Evolutionary conservation across 2,329 filamentous ascomycete species (phyloP).

Genomic region (Colletotrichum caudatum): DNA sequence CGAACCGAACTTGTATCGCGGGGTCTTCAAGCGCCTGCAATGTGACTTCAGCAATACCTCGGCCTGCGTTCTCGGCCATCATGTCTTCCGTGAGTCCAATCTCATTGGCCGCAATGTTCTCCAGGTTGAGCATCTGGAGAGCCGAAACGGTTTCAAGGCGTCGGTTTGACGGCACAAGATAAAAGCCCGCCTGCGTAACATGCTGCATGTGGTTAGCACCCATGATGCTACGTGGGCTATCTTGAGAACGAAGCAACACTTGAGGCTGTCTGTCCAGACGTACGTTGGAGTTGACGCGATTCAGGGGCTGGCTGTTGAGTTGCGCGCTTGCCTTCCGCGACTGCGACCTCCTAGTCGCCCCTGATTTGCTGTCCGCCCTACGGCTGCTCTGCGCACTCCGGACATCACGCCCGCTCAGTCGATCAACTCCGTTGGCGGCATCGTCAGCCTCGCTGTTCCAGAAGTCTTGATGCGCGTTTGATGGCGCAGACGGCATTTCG

Average conservation of each 20-base stretch:
- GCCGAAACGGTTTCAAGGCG: slow-evolving; percentile 75
- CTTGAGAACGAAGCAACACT: slow-evolving; percentile 34
- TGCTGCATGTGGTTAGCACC: slow-evolving; percentile 48
- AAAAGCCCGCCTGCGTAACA: slow-evolving; percentile 59
- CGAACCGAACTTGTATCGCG: slow-evolving; percentile 67
- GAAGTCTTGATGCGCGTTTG: slow-evolving; percentile 63
- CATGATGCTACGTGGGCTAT: slow-evolving; percentile 25
- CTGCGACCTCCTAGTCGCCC: slow-evolving; percentile 62
- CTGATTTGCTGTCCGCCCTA: slow-evolving; percentile 66
- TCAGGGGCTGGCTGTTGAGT: slow-evolving; percentile 55
- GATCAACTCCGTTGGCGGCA: slow-evolving; percentile 60
- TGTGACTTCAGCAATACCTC: slow-evolving; percentile 88
- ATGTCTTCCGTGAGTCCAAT: slow-evolving; percentile 89
- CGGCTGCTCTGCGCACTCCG: slow-evolving; percentile 64
- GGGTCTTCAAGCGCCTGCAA: slow-evolving; percentile 75
- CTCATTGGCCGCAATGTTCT: slow-evolving; percentile 90
- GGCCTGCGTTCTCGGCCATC: slow-evolving; percentile 90
- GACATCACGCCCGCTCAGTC: slow-evolving; percentile 62
- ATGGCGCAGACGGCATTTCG: slow-evolving; percentile 63
- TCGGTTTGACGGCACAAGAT: slow-evolving; percentile 66
- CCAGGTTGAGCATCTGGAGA: slow-evolving; percentile 90
- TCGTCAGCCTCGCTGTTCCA: slow-evolving; percentile 85
- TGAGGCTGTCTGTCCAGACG: slow-evolving; percentile 46
- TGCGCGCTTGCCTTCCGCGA: slow-evolving; percentile 67
- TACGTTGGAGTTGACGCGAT: slow-evolving; percentile 62